Evolutionary conservation across 2,329 filamentous ascomycete species (phyloP).

Genomic region (Verticillium longisporum): DNA sequence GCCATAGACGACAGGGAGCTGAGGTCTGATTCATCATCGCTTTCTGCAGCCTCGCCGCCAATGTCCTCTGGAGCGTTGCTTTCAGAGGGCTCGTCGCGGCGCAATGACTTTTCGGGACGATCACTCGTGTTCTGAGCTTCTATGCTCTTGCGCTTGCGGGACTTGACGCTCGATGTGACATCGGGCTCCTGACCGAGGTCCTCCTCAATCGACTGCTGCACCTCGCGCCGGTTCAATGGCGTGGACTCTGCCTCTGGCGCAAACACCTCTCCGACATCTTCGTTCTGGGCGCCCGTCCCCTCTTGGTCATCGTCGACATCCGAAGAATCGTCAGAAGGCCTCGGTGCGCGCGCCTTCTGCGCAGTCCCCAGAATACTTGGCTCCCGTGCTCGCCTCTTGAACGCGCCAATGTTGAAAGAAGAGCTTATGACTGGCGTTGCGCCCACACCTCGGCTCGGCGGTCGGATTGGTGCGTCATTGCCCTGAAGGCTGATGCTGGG

Average conservation of each 20-base stretch:
- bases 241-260: slow-evolving; percentile 63
- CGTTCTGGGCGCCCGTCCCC: slow-evolving; percentile 10
- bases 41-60: not conserved
- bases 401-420: slow-evolving; percentile 49
- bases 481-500: slow-evolving; percentile 42
- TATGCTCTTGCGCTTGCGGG: slow-evolving; percentile 51
- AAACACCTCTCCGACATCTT: slow-evolving; percentile 42
- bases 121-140: slow-evolving; percentile 31
- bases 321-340: slow-evolving; percentile 13
- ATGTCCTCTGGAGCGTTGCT: not conserved
- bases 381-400: slow-evolving; percentile 50
- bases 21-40: slow-evolving; percentile 28
- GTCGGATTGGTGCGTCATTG: slow-evolving; percentile 44
- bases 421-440: slow-evolving; percentile 41
- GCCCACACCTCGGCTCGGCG: slow-evolving; percentile 41
- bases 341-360: slow-evolving; percentile 28
- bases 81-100: slow-evolving; percentile 1
- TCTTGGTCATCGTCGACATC: not conserved
- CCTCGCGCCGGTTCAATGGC: slow-evolving; percentile 46
- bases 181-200: slow-evolving; percentile 13
- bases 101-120: slow-evolving; percentile 28
- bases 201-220: slow-evolving; percentile 17
- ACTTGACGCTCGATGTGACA: slow-evolving; percentile 23
- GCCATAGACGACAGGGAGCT: slow-evolving; percentile 26
- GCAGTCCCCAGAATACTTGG: slow-evolving; percentile 54